A percentile compares a stretch with the other conserved stretches of the same genome.
Evolutionary conservation across 257 asterid genomes (phyloP).

Genomic region (Fraxinus excelsior): DNA sequence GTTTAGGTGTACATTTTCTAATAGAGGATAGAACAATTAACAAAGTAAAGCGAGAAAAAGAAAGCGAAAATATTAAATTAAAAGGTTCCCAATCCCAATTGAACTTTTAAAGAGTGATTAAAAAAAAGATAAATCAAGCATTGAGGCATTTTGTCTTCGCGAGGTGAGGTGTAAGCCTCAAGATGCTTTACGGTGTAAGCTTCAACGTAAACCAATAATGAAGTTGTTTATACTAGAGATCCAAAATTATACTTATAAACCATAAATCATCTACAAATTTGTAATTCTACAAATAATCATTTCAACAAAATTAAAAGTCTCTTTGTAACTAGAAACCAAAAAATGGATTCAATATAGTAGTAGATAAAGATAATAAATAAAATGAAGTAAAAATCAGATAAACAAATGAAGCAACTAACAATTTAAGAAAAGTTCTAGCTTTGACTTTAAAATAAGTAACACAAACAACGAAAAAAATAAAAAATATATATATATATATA

Average conservation of each 20-base stretch:
- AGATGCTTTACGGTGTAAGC: neutral
- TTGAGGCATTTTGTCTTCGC: too few relatives aligned
- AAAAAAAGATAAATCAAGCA: neutral
- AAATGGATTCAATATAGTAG: too few relatives aligned
- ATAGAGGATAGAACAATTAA: neutral
- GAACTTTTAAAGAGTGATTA: neutral
- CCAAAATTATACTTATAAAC: neutral
- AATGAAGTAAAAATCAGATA: neutral
- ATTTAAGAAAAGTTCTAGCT: neutral
- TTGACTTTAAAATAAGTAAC: neutral
- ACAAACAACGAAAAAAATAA: too few relatives aligned
- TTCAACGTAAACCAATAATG: neutral
- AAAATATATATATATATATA: too few relatives aligned
- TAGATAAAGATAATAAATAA: too few relatives aligned
- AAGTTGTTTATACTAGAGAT: neutral
- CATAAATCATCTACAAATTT: neutral
- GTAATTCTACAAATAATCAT: neutral
- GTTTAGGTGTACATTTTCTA: neutral
- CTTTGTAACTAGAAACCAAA: neutral
- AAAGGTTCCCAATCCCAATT: neutral
- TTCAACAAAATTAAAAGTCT: neutral
- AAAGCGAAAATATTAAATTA: too few relatives aligned
- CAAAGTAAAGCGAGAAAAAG: neutral
- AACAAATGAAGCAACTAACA: neutral
- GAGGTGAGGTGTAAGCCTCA: neutral